Percentiles rank a stretch among this genome's conserved stretches.
Conservation (phyloP, 83 land plant species). For the Picea abies region DNA sequence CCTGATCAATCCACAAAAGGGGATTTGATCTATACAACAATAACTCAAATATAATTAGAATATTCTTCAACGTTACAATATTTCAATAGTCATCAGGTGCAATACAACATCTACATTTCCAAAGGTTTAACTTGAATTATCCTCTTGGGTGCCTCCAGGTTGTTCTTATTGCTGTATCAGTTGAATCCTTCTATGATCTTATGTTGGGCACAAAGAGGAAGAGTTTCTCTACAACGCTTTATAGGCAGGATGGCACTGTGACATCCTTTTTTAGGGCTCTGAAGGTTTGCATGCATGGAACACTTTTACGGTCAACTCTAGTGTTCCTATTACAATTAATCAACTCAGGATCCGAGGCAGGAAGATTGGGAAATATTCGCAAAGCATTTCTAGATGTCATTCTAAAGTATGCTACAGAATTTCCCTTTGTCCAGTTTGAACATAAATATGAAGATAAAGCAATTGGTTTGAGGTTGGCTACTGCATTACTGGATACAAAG, state of each 20-base stretch:
- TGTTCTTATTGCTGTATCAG: slow-evolving; percentile 54
- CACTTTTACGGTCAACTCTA: slow-evolving; percentile 66
- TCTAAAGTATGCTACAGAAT: slow-evolving; percentile 36
- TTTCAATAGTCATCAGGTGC: slow-evolving; percentile 37
- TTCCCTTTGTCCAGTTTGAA: slow-evolving; percentile 37
- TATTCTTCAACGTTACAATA: no score
- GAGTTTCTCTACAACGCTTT: slow-evolving; percentile 54
- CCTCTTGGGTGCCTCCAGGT: slow-evolving; percentile 72
- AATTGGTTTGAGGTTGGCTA: no score
- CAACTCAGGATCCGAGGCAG: slow-evolving; percentile 28
- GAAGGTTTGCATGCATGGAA: slow-evolving; percentile 74
- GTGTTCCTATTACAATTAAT: slow-evolving; percentile 45
- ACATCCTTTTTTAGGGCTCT: slow-evolving; percentile 63
- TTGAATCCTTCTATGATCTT: slow-evolving; percentile 51
- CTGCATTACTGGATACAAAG: no score
- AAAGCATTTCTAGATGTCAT: slow-evolving; percentile 22
- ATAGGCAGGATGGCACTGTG: slow-evolving; percentile 69
- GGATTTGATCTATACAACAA: no score
- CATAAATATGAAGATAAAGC: no score
- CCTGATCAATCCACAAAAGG: no score
- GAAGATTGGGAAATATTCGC: slow-evolving; percentile 32
- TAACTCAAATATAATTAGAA: no score
- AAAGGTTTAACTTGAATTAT: slow-evolving; percentile 53
- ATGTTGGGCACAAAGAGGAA: slow-evolving; percentile 48
- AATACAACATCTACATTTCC: slow-evolving; percentile 40